Conservation (phyloP, 2,329 filamentous ascomycete species). For the Pseudogymnoascus sp. region DNA sequence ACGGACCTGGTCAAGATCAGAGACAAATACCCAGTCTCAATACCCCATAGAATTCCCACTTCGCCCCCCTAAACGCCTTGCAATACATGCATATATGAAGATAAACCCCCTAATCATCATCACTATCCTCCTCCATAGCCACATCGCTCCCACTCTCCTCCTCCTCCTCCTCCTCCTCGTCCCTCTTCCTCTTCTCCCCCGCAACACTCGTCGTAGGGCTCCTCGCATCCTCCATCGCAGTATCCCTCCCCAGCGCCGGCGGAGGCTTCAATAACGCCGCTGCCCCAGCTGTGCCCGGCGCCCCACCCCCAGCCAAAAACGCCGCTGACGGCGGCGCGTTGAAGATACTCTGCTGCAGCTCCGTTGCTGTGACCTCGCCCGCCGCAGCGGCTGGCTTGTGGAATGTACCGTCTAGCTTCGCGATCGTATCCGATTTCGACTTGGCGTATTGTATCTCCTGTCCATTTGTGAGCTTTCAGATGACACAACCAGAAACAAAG, state of each 20-base stretch:
- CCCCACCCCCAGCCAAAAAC: conserved; percentile 32
- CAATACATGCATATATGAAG: conserved; percentile 8
- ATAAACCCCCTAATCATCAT: conserved; percentile 52
- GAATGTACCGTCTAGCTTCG: conserved; percentile 88
- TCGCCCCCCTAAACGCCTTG: conserved; percentile 9
- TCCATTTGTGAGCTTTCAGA: not conserved
- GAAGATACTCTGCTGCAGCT: conserved; percentile 74
- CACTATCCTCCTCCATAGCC: conserved; percentile 61
- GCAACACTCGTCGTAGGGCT: conserved; percentile 38
- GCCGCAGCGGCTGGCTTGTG: conserved; percentile 53
- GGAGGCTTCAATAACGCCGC: conserved; percentile 34
- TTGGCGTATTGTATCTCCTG: conserved; percentile 90
- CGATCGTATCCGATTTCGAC: conserved; percentile 76
- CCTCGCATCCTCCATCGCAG: conserved; percentile 41
- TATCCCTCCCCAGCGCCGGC: conserved; percentile 34
- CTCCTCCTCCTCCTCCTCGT: conserved; percentile 52
- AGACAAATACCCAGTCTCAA: not conserved
- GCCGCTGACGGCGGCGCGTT: conserved; percentile 51
- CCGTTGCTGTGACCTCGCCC: conserved; percentile 54
- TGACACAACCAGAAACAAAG: not conserved
- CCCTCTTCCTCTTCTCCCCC: conserved; percentile 62
- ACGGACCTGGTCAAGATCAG: not conserved
- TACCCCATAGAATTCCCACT: conserved; percentile 1
- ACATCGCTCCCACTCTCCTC: conserved; percentile 63
- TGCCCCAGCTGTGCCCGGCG: conserved; percentile 24